A percentile compares a stretch with the other conserved stretches of the same genome.
These are phyloP conservation scores for Anisodus acutangulus DNA, from an alignment of 257 asterid genomes.

Conservation along the genomic window DNA sequence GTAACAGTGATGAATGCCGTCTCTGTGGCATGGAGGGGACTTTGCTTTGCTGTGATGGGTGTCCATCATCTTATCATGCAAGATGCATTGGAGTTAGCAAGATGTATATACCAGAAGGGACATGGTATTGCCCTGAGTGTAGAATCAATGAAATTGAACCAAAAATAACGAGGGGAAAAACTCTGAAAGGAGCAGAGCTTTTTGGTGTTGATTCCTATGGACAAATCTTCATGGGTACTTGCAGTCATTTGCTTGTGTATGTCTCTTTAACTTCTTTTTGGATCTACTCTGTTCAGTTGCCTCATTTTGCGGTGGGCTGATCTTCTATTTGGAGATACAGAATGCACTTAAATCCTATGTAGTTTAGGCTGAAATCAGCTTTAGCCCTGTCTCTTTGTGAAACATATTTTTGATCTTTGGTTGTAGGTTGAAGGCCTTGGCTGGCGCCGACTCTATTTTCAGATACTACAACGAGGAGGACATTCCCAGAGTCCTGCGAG, in stretches of 20 bases:
- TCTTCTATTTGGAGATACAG: slow-evolving; percentile 19
- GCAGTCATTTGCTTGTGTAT: slow-evolving; percentile 88
- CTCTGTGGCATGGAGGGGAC: slow-evolving; percentile 92
- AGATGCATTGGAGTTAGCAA: slow-evolving; percentile 83
- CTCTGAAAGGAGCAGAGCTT: slow-evolving; percentile 64
- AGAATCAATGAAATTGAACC: slow-evolving; percentile 59
- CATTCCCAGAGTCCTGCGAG: slow-evolving; percentile 58
- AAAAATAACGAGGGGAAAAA: slow-evolving; percentile 47
- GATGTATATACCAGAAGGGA: slow-evolving; percentile 62
- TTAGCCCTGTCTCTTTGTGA: slow-evolving; percentile 15
- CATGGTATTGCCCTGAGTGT: slow-evolving; percentile 94
- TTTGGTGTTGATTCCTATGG: slow-evolving; percentile 69
- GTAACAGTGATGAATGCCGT: slow-evolving; percentile 82
- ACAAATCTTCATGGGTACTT: slow-evolving; percentile 68
- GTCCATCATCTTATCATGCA: slow-evolving; percentile 81
- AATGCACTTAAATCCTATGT: slow-evolving; percentile 27
- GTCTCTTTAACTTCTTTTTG: slow-evolving; percentile 42
- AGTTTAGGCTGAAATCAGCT: slow-evolving; percentile 25
- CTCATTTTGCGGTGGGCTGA: neutral
- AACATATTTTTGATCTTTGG: slow-evolving; percentile 30
- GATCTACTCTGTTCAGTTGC: slow-evolving; percentile 15
- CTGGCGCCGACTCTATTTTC: slow-evolving; percentile 44
- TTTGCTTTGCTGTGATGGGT: slow-evolving; percentile 88
- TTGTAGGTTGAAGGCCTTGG: slow-evolving; percentile 62
- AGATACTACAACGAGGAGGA: slow-evolving; percentile 64